Conservation (phyloP, 257 asterid species). For the Solanum bulbocastanum region DNA sequence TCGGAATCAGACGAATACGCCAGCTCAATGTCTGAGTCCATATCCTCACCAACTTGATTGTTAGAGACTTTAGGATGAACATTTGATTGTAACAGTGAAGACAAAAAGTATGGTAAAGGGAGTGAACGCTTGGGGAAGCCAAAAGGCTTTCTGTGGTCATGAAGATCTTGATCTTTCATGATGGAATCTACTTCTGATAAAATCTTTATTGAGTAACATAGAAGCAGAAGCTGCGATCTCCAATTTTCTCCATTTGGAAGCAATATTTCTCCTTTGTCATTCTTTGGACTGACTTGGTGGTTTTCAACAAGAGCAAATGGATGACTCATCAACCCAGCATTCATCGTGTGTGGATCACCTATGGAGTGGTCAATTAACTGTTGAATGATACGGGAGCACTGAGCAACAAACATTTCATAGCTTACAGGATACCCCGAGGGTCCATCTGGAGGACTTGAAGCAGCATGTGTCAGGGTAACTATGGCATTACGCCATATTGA, state of each 20-base stretch:
- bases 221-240: constrained; percentile 45
- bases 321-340: constrained; percentile 8
- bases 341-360: constrained; percentile 10
- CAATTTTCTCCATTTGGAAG: constrained; percentile 38
- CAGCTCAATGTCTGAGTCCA: constrained; percentile 17
- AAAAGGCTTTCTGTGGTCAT: constrained; percentile 38
- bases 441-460: constrained; percentile 60
- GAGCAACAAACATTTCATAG: constrained; percentile 36
- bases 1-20: constrained; percentile 10
- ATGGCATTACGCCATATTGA: constrained; percentile 54
- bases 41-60: constrained; percentile 8
- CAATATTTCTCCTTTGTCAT: constrained; percentile 13
- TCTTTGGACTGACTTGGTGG: constrained; percentile 6
- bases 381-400: constrained; percentile 24
- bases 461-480: constrained; percentile 63
- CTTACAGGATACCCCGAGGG: constrained; percentile 36
- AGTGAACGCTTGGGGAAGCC: constrained; percentile 13
- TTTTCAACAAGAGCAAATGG: constrained; percentile 64
- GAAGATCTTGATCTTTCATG: constrained; percentile 1
- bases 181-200: constrained; percentile 38
- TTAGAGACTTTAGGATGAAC: constrained; percentile 36
- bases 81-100: constrained; percentile 29
- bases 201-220: constrained; percentile 58
- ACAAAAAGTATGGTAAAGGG: constrained; percentile 14
- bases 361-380: constrained; percentile 34